Base-by-base conservation (phyloP, 208 protist genomes). In the Angomonas deanei region DNA sequence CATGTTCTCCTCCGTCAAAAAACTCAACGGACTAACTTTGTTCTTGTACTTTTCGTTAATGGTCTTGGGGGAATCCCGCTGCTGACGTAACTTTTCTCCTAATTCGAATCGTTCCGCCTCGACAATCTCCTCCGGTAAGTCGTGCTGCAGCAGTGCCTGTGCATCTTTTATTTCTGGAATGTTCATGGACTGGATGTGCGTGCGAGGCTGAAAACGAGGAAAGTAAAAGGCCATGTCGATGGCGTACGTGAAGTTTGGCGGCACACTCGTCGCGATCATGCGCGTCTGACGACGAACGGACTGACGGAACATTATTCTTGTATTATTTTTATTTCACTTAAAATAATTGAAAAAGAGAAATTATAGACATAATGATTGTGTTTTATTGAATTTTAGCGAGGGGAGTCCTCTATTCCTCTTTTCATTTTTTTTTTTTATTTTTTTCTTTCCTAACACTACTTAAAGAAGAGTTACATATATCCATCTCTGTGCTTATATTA, bases 221-320 rank as follows among this genome's bases (percentile, higher is more conserved):
- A 79, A 89, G 67, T 89, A 94, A 61, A 92, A 94, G 46, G 83
- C 85, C 64, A 92, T 48, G 54, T 94, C 88, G n/a, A 67, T 80
- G 5, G 83, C 68, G 30, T 81, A 72, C 42, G 78, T 52, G 63
- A 92, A 79, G 47, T 81, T 79, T 17, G 67, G 58, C 28, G 86
- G 86, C 10, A 79, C 70, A 53, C 78, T 80, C 23, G 86, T 89
- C 23, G 78, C 74, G 11, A 58, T 52, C 58, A 90, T 54, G 8
- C 67, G 54, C 4, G 68, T 70, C 11, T 74, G 66, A n/a, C 59
- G 54, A 21, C 50, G 47, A 3, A 59, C 24, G 0, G 74, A 78
- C 1, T 38, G 47, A 10, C 80, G 72, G 5, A 93, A 48, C 86
- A 89, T 89, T 58, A 19, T 34, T 58, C 31, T 58, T 58, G 5